Conservation (phyloP, 2,329 filamentous ascomycete genomes). For the Colletotrichum sp. region DNA sequence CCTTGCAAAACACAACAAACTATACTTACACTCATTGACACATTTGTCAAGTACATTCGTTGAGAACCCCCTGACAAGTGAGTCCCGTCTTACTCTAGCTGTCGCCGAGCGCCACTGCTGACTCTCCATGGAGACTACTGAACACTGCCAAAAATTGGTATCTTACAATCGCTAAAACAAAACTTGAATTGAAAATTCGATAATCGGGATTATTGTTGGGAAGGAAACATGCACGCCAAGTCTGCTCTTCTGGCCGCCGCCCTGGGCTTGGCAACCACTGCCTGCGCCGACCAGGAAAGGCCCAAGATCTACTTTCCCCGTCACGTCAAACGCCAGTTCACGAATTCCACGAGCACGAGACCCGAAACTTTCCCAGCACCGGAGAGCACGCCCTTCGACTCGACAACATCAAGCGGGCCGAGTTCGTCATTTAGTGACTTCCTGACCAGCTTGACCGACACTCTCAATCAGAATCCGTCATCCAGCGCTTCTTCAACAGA, state of each 20-base stretch:
- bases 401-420: background rate
- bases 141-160: background rate
- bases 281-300: constrained; percentile 47
- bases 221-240: constrained; percentile 53
- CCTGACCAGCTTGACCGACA: constrained; percentile 19
- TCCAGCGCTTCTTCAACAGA: background rate
- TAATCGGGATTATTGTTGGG: background rate
- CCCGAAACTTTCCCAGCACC: constrained; percentile 28
- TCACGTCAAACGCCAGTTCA: constrained; percentile 57
- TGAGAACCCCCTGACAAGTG: constrained; percentile 50
- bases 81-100: constrained; percentile 18
- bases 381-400: constrained; percentile 25
- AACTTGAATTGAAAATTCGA: background rate
- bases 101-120: background rate
- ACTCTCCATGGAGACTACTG: background rate
- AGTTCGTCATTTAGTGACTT: constrained; percentile 12
- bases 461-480: constrained; percentile 13
- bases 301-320: constrained; percentile 64
- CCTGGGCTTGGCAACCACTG: constrained; percentile 51
- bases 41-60: constrained; percentile 66
- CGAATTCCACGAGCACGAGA: constrained; percentile 46
- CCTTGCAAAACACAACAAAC: background rate
- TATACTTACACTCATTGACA: constrained; percentile 56
- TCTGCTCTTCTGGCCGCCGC: constrained; percentile 52
- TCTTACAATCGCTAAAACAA: constrained; percentile 20